These are phyloP conservation scores for Gnetum montanum DNA, from an alignment of 75 land plant genomes.

Conservation along the genomic window DNA sequence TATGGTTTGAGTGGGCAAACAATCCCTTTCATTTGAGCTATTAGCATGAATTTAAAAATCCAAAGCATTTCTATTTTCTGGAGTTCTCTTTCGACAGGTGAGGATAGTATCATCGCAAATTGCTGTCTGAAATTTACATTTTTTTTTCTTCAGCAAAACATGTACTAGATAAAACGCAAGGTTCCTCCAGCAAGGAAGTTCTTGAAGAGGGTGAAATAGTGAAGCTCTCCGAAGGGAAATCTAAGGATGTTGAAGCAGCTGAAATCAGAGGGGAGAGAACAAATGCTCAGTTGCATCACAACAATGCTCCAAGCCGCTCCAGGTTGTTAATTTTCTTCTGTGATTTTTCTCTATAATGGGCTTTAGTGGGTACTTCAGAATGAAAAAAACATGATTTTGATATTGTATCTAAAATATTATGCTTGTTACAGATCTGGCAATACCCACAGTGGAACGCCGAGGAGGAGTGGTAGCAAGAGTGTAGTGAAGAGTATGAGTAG, in stretches of 20 bases:
- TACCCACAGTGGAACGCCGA: conserved; percentile 33
- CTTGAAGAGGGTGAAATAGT: conserved; percentile 28
- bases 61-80: too few relatives aligned
- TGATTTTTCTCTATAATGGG: background rate
- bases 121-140: too few relatives aligned
- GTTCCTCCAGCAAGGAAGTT: conserved; percentile 10
- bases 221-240: conserved; percentile 33
- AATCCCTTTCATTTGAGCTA: too few relatives aligned
- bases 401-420: too few relatives aligned
- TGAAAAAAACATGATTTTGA: too few relatives aligned
- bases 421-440: background rate
- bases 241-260: conserved; percentile 23
- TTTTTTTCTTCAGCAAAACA: background rate
- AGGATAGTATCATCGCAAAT: too few relatives aligned
- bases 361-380: too few relatives aligned
- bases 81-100: too few relatives aligned
- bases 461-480: conserved; percentile 17
- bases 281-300: conserved; percentile 33
- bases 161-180: conserved; percentile 12
- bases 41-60: too few relatives aligned
- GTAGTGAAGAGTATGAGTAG: conserved; percentile 19
- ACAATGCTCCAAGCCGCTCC: conserved; percentile 41
- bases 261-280: conserved; percentile 29
- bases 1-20: too few relatives aligned
- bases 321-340: conserved; percentile 21